Evolutionary conservation across 345 rosid genomes (phyloP).

Genomic region (Pistacia atlantica): DNA sequence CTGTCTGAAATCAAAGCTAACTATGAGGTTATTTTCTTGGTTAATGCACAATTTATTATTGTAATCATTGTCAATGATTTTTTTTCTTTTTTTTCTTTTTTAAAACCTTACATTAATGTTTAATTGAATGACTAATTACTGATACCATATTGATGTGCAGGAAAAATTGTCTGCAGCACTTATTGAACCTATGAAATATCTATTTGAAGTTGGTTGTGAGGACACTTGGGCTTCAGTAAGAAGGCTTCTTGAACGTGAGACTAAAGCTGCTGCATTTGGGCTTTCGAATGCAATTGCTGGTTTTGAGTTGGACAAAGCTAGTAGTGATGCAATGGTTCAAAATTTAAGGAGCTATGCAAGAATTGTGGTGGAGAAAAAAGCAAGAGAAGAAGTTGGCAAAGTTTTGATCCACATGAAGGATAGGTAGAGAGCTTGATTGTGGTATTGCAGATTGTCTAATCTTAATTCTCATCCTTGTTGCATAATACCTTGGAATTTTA

Average conservation of each 20-base stretch:
- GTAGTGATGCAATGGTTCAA: slow-evolving; percentile 46
- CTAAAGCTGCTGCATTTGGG: slow-evolving; percentile 46
- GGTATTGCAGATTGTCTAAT: not conserved
- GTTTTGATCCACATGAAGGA: slow-evolving; percentile 75
- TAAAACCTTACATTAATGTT: not conserved
- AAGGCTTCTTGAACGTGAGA: slow-evolving; percentile 61
- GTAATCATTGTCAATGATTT: slow-evolving; percentile 1
- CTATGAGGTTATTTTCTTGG: slow-evolving; percentile 49
- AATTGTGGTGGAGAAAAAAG: slow-evolving; percentile 62
- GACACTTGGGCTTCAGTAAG: slow-evolving; percentile 72
- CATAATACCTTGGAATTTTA: slow-evolving; percentile 12
- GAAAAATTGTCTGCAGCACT: slow-evolving; percentile 51
- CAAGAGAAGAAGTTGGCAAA: slow-evolving; percentile 76
- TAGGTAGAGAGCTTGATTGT: slow-evolving; percentile 38
- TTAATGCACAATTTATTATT: not conserved
- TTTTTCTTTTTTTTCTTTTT: not conserved
- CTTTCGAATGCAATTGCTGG: slow-evolving; percentile 39
- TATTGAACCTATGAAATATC: slow-evolving; percentile 51
- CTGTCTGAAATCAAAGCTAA: slow-evolving; percentile 51
- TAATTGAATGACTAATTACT: slow-evolving; percentile 11
- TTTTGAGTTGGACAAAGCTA: slow-evolving; percentile 59
- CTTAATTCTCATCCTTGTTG: slow-evolving; percentile 1
- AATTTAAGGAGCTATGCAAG: slow-evolving; percentile 51
- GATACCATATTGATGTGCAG: slow-evolving; percentile 41
- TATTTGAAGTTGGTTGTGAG: slow-evolving; percentile 56